Evolutionary conservation across 192 early-diverging fungal genomes (phyloP), one percentile per base, ranked within the genome.

Genomic region (Powellomyces hirtus): DNA sequence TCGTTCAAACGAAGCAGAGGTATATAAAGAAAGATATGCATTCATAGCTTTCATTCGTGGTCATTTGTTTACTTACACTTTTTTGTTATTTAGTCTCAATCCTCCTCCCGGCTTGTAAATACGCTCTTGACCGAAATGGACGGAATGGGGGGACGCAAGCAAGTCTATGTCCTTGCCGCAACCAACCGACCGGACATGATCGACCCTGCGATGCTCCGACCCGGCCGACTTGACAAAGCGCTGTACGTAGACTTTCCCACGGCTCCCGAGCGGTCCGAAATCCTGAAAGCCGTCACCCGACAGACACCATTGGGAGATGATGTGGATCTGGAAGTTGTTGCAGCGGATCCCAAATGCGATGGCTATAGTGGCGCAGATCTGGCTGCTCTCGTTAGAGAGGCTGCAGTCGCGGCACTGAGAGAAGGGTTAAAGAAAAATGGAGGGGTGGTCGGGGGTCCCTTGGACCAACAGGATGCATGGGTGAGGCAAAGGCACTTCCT

Each of bases 111-210:
- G 22, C 91, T 99, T 20, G 97, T 99, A 58, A 99, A 99, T 79
- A 96, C 97, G 10, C 78, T 99, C 20, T 75, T 99, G 31, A 98
- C 97, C 3, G 97, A 99, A 72, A 79, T 99, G 67, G 97, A 99
- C 78, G 97, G 97, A 44, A 90, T 95, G 83, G 89, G 91, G 69
- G 87, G 88, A 36, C 87, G 97, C 29, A 84, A 89, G 20, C 84
- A 88, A 53, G 96, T 99, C 0, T 99, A 93, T 77, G 90, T 99
- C 30, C 94, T 99, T 72, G 97, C 93, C 1, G 97, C 97, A 14
- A 99, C 97, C 7, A 99, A 99, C 68, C 84, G 97, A 31, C 97
- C 97, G 53, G 94, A 96, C 66, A 95, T 95, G 72, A 95, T 99
- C 64, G 97, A 99, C 67, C 89, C 97, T 4, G 97, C 97, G 34